phyloP scores from a whole-genome alignment of 2,329 filamentous ascomycete species.

The Alternaria triticina region DNA sequence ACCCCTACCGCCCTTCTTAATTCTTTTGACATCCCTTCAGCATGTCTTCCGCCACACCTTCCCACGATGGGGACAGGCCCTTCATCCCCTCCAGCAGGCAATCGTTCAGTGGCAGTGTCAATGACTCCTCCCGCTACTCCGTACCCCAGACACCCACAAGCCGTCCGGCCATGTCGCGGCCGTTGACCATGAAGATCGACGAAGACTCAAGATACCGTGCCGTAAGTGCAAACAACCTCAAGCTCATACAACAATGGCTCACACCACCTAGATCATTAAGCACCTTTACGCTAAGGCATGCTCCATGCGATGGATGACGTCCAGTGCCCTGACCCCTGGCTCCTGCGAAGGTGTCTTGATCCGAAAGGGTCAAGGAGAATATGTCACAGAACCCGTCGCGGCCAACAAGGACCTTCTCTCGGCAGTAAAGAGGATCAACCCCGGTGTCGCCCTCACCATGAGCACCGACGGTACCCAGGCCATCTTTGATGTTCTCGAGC shows the following conservation, averaged over 20 bases:
- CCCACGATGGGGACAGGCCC: conserved; percentile 9
- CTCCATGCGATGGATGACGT: conserved; percentile 31
- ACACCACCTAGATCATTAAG: conserved; percentile 32
- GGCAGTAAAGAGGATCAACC: conserved; percentile 55
- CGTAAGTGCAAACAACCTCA: conserved; percentile 14
- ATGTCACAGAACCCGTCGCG: conserved; percentile 61
- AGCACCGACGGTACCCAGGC: conserved; percentile 56
- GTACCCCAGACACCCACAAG: conserved; percentile 12
- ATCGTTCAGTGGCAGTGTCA: conserved; percentile 15
- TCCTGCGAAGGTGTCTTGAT: conserved; percentile 69
- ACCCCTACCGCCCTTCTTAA: conserved; percentile 1
- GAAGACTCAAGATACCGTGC: conserved; percentile 33
- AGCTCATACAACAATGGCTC: neutral
- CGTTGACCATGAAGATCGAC: conserved; percentile 29
- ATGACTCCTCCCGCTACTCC: conserved; percentile 9
- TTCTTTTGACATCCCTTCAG: conserved; percentile 1
- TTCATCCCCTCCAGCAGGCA: conserved; percentile 14
- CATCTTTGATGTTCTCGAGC: conserved; percentile 52
- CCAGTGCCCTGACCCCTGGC: conserved; percentile 13
- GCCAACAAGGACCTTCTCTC: conserved; percentile 49
- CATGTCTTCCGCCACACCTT: conserved; percentile 13
- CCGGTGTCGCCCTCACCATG: conserved; percentile 58
- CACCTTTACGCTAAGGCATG: conserved; percentile 34
- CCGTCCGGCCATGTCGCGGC: conserved; percentile 12
- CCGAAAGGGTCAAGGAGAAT: conserved; percentile 70